These are phyloP conservation scores for Elongisporangium senticosum DNA, from an alignment of 352 stramenopile genomes.

Conservation along the genomic window DNA sequence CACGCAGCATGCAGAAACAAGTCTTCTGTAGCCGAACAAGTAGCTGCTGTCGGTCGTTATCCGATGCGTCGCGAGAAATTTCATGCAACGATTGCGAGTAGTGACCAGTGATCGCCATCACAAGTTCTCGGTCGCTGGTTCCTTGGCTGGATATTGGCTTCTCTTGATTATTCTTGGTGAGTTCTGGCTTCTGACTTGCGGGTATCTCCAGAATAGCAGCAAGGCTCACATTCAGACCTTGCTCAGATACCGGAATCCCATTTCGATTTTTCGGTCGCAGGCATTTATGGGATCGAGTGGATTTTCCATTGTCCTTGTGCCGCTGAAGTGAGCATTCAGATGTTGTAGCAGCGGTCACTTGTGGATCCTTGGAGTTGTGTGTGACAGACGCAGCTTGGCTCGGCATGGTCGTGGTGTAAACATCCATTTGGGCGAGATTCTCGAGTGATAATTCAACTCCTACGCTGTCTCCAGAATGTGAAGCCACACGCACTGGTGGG, in stretches of 20 bases:
- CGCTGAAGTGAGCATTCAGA: too few species aligned
- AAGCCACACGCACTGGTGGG: background rate
- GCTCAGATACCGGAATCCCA: too few species aligned
- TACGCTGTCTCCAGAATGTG: background rate
- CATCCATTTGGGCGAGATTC: slow-evolving; percentile 8
- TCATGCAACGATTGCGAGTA: slow-evolving; percentile 2
- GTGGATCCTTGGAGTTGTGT: background rate
- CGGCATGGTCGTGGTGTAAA: background rate
- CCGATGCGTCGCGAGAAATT: background rate
- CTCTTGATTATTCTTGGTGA: background rate
- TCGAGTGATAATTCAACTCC: slow-evolving; percentile 6
- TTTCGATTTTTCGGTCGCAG: too few species aligned
- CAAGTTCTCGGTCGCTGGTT: background rate
- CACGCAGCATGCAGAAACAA: slow-evolving; percentile 40
- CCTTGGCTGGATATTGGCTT: background rate
- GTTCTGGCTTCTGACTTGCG: background rate
- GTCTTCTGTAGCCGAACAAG: background rate
- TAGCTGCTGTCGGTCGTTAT: background rate
- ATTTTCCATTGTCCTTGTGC: too few species aligned
- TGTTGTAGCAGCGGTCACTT: too few species aligned
- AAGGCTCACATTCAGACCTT: too few species aligned
- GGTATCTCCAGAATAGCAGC: too few species aligned
- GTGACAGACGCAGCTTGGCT: background rate
- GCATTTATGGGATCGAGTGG: too few species aligned
- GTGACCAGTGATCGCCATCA: slow-evolving; percentile 1